These are phyloP conservation scores for Trametes sp. DNA, from an alignment of 1,284 basidiomycete genomes.

Conservation along the genomic window DNA sequence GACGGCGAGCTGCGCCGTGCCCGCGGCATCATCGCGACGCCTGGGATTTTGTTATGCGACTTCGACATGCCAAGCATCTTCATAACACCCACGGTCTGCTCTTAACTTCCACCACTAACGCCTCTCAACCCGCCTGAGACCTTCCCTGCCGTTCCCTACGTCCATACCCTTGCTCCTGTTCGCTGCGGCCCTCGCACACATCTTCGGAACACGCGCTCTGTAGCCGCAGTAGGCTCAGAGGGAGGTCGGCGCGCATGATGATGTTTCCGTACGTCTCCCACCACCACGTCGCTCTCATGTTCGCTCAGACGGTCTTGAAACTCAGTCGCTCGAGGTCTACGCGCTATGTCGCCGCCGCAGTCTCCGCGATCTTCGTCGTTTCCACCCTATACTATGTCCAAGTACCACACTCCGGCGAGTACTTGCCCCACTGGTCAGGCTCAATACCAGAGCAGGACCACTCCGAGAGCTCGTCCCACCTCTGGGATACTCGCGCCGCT, in stretches of 20 bases:
- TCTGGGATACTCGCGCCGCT: conserved; percentile 63
- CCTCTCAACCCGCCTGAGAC: background rate
- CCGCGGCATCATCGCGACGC: background rate
- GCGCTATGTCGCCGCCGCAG: conserved; percentile 38
- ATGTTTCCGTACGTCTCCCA: conserved; percentile 21
- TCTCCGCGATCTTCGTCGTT: conserved; percentile 33
- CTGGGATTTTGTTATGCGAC: background rate
- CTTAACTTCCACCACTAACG: background rate
- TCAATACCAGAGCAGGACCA: conserved; percentile 4
- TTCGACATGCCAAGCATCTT: conserved; percentile 7
- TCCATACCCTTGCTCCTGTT: background rate
- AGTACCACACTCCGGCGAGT: conserved; percentile 26
- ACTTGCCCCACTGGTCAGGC: conserved; percentile 18
- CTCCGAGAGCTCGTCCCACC: conserved; percentile 11
- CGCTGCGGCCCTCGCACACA: conserved; percentile 11
- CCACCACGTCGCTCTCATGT: conserved; percentile 6
- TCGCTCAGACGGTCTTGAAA: conserved; percentile 4
- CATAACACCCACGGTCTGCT: background rate
- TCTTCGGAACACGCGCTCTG: conserved; percentile 19
- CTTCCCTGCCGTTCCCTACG: conserved; percentile 2
- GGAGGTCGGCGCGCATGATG: conserved; percentile 6
- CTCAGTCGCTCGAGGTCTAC: conserved; percentile 38
- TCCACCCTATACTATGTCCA: conserved; percentile 34
- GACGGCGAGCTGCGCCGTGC: background rate
- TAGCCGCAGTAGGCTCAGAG: conserved; percentile 19